These are phyloP conservation scores for Dactylella cylindrospora DNA, from an alignment of 2,329 filamentous ascomycete species.

Conservation along the genomic window DNA sequence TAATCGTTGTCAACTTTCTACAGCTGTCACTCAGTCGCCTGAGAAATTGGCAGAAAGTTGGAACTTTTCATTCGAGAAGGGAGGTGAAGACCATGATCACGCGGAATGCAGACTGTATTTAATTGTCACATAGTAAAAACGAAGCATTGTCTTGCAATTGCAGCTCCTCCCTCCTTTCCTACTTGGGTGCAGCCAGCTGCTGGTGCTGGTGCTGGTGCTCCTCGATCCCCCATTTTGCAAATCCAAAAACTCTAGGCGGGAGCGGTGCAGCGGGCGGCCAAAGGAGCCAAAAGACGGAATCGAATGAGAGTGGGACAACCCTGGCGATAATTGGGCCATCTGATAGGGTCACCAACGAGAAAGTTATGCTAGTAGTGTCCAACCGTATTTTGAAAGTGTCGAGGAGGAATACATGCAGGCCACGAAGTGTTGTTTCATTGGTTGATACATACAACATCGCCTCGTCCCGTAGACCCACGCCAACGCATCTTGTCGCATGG, in stretches of 20 bases:
- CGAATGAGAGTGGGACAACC: slow-evolving; percentile 45
- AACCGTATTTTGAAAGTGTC: too few relatives aligned
- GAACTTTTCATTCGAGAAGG: slow-evolving; percentile 44
- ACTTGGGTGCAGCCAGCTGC: too few relatives aligned
- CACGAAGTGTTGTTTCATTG: slow-evolving; percentile 44
- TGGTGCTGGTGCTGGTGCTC: too few relatives aligned
- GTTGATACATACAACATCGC: slow-evolving; percentile 41
- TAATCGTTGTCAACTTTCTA: slow-evolving; percentile 42
- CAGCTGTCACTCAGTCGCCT: slow-evolving; percentile 44
- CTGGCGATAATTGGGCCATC: slow-evolving; percentile 36
- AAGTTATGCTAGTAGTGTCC: slow-evolving; percentile 35
- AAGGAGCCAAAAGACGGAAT: slow-evolving; percentile 43
- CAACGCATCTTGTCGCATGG: slow-evolving; percentile 29
- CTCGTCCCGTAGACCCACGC: slow-evolving; percentile 43
- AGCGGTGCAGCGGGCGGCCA: too few relatives aligned
- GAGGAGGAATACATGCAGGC: slow-evolving; percentile 44
- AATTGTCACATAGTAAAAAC: slow-evolving; percentile 40
- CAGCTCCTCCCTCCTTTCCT: too few relatives aligned
- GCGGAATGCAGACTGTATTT: slow-evolving; percentile 44
- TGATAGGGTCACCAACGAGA: slow-evolving; percentile 43
- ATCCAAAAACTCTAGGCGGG: too few relatives aligned
- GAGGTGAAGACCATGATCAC: slow-evolving; percentile 38
- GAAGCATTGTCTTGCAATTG: neutral
- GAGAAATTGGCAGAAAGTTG: slow-evolving; percentile 37
- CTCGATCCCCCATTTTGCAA: neutral